Conservation (phyloP, 73 alveolate species). For the Paramecium caudatum region DNA sequence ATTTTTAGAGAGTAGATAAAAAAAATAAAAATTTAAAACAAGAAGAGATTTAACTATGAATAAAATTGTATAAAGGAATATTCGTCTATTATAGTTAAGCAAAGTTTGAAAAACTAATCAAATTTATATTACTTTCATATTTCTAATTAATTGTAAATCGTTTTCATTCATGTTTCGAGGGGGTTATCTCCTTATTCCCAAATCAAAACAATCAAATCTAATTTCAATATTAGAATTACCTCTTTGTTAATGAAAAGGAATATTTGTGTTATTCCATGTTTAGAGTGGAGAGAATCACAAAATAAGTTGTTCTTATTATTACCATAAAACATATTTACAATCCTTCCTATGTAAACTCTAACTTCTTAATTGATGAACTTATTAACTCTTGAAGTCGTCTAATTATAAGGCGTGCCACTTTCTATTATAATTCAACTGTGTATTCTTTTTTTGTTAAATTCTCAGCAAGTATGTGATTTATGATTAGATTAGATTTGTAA, state of each 20-base stretch:
- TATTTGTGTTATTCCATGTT: not conserved
- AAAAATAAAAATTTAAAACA: constrained; percentile 42
- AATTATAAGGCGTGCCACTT: not conserved
- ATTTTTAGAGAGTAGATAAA: not conserved
- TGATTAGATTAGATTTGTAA: not conserved
- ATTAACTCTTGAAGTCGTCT: not conserved
- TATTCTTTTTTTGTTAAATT: not conserved
- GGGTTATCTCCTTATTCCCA: no score
- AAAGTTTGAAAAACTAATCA: no score
- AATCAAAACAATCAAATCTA: no score
- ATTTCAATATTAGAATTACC: no score
- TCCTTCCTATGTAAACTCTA: not conserved
- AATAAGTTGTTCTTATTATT: not conserved
- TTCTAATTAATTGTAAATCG: no score
- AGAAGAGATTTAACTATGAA: constrained; percentile 66
- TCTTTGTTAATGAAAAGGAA: no score
- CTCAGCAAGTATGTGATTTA: not conserved
- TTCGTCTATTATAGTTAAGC: not conserved
- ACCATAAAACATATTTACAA: not conserved
- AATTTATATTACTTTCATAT: no score
- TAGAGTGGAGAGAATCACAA: not conserved
- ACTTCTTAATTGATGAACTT: not conserved
- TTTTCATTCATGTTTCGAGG: no score
- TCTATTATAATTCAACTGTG: not conserved
- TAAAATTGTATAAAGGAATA: not conserved